These are phyloP conservation scores for Coprinopsis cinerea DNA, from an alignment of 768 basidiomycete species.

Conservation along the genomic window DNA sequence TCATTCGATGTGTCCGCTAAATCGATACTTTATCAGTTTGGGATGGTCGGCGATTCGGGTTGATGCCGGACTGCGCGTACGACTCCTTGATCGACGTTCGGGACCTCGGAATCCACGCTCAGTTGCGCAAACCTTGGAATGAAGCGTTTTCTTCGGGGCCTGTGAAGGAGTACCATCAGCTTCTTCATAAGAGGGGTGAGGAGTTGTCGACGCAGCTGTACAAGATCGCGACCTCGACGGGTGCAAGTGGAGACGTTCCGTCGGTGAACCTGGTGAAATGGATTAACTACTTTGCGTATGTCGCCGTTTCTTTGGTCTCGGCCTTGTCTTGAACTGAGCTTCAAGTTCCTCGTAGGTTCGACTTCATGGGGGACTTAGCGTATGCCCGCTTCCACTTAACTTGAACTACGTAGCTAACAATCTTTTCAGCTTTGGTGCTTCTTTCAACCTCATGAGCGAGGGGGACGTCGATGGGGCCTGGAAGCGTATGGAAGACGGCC, in stretches of 20 bases:
- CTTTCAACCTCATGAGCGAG: conserved; percentile 22
- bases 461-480: conserved; percentile 21
- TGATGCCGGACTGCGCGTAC: conserved; percentile 11
- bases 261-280: conserved; percentile 13
- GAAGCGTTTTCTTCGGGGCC: conserved; percentile 32
- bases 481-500: conserved; percentile 18
- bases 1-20: not conserved
- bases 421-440: conserved; percentile 21
- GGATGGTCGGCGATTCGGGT: conserved; percentile 34
- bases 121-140: conserved; percentile 37
- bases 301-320: conserved; percentile 26
- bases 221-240: conserved; percentile 10
- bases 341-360: conserved; percentile 22
- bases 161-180: conserved; percentile 32
- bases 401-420: not conserved
- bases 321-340: not conserved
- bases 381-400: conserved; percentile 14
- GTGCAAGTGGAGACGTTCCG: conserved; percentile 5
- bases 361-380: conserved; percentile 35
- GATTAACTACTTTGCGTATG: conserved; percentile 17
- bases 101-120: conserved; percentile 27
- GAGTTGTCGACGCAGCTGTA: conserved; percentile 27
- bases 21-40: conserved; percentile 24
- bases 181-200: conserved; percentile 23
- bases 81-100: conserved; percentile 18